Evolutionary conservation across 139 green algal genomes (phyloP), one percentile per base, ranked within the genome.

Genomic region (Dunaliella sp.): DNA sequence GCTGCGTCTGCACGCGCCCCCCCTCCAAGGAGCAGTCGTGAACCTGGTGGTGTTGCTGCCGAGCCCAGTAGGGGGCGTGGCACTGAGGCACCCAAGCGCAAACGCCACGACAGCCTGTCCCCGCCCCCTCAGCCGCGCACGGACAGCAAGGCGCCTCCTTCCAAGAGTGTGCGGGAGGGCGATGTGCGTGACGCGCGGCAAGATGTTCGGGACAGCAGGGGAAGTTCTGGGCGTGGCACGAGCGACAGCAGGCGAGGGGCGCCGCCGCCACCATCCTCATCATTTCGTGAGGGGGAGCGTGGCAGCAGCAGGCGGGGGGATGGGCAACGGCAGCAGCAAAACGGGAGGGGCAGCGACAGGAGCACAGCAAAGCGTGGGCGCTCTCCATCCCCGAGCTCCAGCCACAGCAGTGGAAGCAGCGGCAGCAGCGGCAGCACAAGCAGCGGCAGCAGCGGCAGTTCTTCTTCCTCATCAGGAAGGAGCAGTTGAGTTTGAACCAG

Each of bases 361-460:
- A n/a, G n/a, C n/a, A n/a, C n/a, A n/a, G n/a, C n/a, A n/a, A n/a
- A n/a, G n/a, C n/a, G n/a, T n/a, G n/a, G n/a, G n/a, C n/a, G n/a
- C n/a, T 38, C 76, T 22, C 28, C 30, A 1, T 38, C n/a, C 28
- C n/a, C n/a, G 7, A 37, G 76, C 76, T 36, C 28, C 12, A 78
- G 73, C 73, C 73, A 22, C 73, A 78, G 73, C 73, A 33, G 16
- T 78, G 73, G 73, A 12, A 81, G 76, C 31, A 36, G n/a, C 76
- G 37, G 76, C n/a, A 81, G 76, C 76, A 37, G 76, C n/a, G n/a
- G 31, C 28, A 38, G n/a, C 1, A 31, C 25, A 28, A 81, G n/a
- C 76, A 81, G 76, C 73, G 30, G 73, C 76, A 81, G 76, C 31
- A 38, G n/a, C 1, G n/a, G 76, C 30, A 81, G 76, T 31, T 65